Conservation (phyloP, 2,329 filamentous ascomycete species). For the Epichloe coenophiala region DNA sequence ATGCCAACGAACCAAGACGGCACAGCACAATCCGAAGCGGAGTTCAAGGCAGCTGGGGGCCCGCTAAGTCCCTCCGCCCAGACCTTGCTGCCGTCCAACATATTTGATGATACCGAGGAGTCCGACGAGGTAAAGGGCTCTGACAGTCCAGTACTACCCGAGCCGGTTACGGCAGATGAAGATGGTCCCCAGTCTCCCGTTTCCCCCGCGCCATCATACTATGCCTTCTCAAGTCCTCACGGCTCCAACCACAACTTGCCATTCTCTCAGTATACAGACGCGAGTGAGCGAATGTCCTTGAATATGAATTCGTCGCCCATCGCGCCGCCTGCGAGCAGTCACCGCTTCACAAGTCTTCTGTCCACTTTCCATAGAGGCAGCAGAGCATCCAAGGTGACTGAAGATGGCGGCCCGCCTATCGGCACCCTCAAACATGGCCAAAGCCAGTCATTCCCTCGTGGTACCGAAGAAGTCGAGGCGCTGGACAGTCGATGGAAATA, state of each 20-base stretch:
- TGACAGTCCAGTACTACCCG: slow-evolving; percentile 20
- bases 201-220: slow-evolving; percentile 43
- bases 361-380: slow-evolving; percentile 49
- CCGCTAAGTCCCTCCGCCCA: slow-evolving; percentile 68
- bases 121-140: slow-evolving; percentile 28
- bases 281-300: slow-evolving; percentile 30
- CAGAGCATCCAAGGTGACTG: slow-evolving; percentile 40
- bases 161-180: slow-evolving; percentile 16
- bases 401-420: slow-evolving; percentile 41
- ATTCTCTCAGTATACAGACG: slow-evolving; percentile 36
- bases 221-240: slow-evolving; percentile 48
- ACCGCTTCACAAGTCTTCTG: slow-evolving; percentile 36
- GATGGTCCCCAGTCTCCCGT: slow-evolving; percentile 46
- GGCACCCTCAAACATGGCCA: slow-evolving; percentile 59
- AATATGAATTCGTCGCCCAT: slow-evolving; percentile 26
- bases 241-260: slow-evolving; percentile 45
- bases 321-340: slow-evolving; percentile 14
- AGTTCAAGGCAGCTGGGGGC: slow-evolving; percentile 48
- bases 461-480: slow-evolving; percentile 41
- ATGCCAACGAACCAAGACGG: slow-evolving; percentile 25
- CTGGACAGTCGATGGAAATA: slow-evolving; percentile 41
- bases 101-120: slow-evolving; percentile 49
- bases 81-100: slow-evolving; percentile 56
- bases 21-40: slow-evolving; percentile 43
- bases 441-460: slow-evolving; percentile 63